Conservation (phyloP, 2,329 filamentous ascomycete genomes). For the Didymella pomorum region DNA sequence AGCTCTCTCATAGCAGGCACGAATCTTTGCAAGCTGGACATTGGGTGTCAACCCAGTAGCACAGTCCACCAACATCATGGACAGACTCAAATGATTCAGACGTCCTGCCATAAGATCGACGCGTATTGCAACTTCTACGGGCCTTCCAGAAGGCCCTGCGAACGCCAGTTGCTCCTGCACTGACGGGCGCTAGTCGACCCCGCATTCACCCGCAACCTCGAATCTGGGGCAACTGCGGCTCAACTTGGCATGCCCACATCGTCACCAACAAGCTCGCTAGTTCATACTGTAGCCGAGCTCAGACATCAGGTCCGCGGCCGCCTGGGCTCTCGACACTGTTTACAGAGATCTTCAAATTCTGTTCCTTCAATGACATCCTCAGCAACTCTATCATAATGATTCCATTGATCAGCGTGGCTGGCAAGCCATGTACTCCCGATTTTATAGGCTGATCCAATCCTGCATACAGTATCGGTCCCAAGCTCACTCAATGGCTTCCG, state of each 20-base stretch:
- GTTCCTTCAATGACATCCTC: not conserved
- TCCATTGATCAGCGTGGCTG: not conserved
- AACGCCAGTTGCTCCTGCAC: slow-evolving; percentile 10
- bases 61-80: not conserved
- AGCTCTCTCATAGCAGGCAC: not conserved
- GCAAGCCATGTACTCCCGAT: not conserved
- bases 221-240: not conserved
- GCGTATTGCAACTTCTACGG: not conserved
- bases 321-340: not conserved
- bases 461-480: not conserved
- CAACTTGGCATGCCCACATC: not conserved
- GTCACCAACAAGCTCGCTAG: not conserved
- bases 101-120: not conserved
- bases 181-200: slow-evolving; percentile 2
- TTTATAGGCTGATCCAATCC: no score
- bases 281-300: not conserved
- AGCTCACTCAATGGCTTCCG: not conserved
- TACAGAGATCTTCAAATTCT: not conserved
- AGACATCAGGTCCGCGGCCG: not conserved
- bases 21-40: not conserved
- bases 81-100: not conserved
- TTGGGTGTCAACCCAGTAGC: not conserved
- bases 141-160: slow-evolving; percentile 7
- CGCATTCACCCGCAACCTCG: slow-evolving; percentile 7
- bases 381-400: not conserved